Conservation (phyloP, 164 flowering plant species). For the Stephania japonica region DNA sequence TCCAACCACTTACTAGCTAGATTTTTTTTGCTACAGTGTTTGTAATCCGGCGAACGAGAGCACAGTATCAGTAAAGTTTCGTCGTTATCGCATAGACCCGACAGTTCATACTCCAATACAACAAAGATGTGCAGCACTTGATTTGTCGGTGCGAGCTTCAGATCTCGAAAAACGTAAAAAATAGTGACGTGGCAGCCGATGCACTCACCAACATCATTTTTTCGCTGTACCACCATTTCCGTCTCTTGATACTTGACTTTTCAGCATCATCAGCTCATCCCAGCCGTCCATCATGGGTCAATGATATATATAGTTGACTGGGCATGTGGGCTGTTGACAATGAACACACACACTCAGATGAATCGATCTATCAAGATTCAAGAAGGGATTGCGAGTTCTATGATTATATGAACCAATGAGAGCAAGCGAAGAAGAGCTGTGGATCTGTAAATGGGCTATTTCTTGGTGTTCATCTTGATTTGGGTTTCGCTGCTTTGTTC, state of each 20-base stretch:
- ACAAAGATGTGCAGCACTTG: background rate
- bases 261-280: background rate
- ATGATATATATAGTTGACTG: background rate
- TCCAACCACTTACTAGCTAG: too few species aligned
- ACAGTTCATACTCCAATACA: background rate
- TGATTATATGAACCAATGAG: background rate
- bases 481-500: conserved; percentile 13
- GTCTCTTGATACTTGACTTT: background rate
- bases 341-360: too few species aligned
- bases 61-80: background rate
- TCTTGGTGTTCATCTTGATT: conserved; percentile 14
- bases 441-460: conserved; percentile 20
- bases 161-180: background rate
- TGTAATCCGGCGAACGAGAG: background rate
- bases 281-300: background rate
- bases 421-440: conserved; percentile 7
- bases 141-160: background rate
- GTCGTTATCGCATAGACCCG: background rate
- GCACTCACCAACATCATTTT: background rate
- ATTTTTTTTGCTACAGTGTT: too few species aligned
- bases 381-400: too few species aligned
- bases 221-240: background rate
- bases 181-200: background rate
- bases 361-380: too few species aligned
- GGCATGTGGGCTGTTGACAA: background rate